These are phyloP conservation scores for Calophaca sinica DNA, from an alignment of 306 rosid genomes.

Conservation along the genomic window DNA sequence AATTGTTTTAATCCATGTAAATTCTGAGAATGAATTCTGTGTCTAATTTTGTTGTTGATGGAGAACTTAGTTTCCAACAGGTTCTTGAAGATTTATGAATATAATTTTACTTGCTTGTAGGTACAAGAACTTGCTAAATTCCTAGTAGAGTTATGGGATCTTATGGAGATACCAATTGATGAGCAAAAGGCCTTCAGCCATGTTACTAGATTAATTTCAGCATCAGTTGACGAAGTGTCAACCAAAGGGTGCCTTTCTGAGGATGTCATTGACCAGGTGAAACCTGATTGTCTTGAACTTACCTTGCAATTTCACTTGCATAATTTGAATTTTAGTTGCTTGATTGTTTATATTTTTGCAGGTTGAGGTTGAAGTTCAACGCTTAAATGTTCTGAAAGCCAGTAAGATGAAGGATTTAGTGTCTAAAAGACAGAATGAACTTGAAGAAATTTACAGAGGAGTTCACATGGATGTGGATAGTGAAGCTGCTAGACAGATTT, in stretches of 20 bases:
- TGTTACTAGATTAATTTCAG: conserved; percentile 64
- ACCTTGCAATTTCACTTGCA: conserved; percentile 28
- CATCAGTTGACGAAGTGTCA: conserved; percentile 72
- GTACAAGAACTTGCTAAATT: conserved; percentile 66
- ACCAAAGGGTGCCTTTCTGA: conserved; percentile 71
- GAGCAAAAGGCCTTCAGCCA: conserved; percentile 72
- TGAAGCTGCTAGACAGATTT: conserved; percentile 69
- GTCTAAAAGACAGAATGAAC: conserved; percentile 84
- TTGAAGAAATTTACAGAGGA: conserved; percentile 81
- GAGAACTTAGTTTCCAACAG: conserved; percentile 20
- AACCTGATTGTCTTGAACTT: conserved; percentile 28
- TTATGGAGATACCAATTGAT: conserved; percentile 73
- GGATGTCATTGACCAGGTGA: conserved; percentile 79
- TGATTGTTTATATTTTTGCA: conserved; percentile 43
- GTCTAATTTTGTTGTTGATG: conserved; percentile 10
- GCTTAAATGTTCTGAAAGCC: conserved; percentile 74
- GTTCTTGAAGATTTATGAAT: conserved; percentile 27
- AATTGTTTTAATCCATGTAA: background rate
- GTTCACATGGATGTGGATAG: conserved; percentile 87
- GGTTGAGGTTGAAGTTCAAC: conserved; percentile 76
- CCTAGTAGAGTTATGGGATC: conserved; percentile 78
- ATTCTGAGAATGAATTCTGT: conserved; percentile 9
- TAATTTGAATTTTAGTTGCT: conserved; percentile 23
- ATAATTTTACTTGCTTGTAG: conserved; percentile 52
- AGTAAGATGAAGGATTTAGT: conserved; percentile 86